Base-by-base conservation (phyloP, 495 filamentous ascomycete species). In the Penicillium daleae region DNA sequence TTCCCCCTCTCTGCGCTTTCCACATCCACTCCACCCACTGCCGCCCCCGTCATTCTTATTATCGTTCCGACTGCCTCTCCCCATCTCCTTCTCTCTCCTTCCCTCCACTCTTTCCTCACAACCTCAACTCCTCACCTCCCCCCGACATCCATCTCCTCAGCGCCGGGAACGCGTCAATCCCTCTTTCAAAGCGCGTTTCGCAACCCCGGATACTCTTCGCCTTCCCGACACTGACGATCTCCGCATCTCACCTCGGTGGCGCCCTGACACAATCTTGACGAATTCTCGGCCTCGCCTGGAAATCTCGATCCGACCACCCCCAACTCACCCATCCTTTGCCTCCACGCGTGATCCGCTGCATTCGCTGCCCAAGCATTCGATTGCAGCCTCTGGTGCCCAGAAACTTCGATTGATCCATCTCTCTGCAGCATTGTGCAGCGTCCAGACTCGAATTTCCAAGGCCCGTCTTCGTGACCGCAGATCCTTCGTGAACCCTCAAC, bases 41-140 rank as follows among this genome's bases (percentile, higher is more conserved):
- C 69, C 65, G 69, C 69, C 69, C 71, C 69, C 67, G 59, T 67
- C 66, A 72, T 70, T 66, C 70, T 73, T 71, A 71, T 71, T 73
- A 71, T 73, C 68, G 68, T 71, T 71, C 62, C 63, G 61, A 62
- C 60, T 51, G 54, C 57, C 57, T 46, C 35, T 60, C 63, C 63
- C 44, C 53, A 39, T 61, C 67, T 58, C 51, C 6, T 22, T 21
- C 21, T 54, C 60, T 62, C 37, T 66, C 59, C 53, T 59, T 53
- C 66, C 48, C 56, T 64, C 42, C 58, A 26, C 56, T 44, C 56
- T 24, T 53, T 51, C 48, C 52, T 39, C 56, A 37, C 42, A 57
- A 48, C 46, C 53, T 61, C 56, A 57, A 57, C 59, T 37, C 49
- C 29, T 52, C 56, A 56, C 19, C 57, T n/a, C 26, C 10, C 53